A percentile compares a stretch with the other conserved stretches of the same genome.
Evolutionary conservation across 2,329 filamentous ascomycete species (phyloP).

Genomic region (Epichloe bromicola): DNA sequence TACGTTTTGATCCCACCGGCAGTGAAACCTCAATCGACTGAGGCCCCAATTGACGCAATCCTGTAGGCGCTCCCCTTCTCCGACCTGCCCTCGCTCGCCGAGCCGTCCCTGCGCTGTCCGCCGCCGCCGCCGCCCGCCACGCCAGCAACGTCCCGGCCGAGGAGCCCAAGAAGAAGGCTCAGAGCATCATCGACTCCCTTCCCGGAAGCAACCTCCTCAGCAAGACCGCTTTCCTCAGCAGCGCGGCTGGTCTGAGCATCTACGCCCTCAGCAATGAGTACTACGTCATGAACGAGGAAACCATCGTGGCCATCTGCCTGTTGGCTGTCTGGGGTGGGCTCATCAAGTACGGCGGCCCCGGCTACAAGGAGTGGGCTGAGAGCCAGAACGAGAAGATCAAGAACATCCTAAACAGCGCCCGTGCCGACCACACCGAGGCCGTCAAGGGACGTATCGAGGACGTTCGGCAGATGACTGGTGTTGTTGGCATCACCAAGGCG

Average conservation of each 20-base stretch:
- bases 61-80: constrained; percentile 74
- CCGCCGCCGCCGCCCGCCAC: constrained; percentile 52
- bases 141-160: constrained; percentile 68
- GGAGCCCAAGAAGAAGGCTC: constrained; percentile 92
- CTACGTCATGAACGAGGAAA: constrained; percentile 99
- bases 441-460: constrained; percentile 90
- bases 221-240: constrained; percentile 95
- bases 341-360: constrained; percentile 85
- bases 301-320: constrained; percentile 84
- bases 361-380: constrained; percentile 88
- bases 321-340: constrained; percentile 85
- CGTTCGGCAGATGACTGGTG: constrained; percentile 86
- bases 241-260: constrained; percentile 76
- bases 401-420: constrained; percentile 85
- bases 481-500: constrained; percentile 93
- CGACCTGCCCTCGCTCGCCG: constrained; percentile 69
- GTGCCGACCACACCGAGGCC: constrained; percentile 87
- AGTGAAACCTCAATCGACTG: constrained; percentile 16
- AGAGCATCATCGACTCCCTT: constrained; percentile 85
- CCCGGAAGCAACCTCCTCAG: constrained; percentile 86
- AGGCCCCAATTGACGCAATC: constrained; percentile 7
- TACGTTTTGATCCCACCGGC: constrained; percentile 38
- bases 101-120: constrained; percentile 60
- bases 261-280: constrained; percentile 99
- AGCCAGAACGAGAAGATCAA: constrained; percentile 84